Base-by-base conservation (phyloP, 768 basidiomycete genomes). In the Lentinula aciculospora region DNA sequence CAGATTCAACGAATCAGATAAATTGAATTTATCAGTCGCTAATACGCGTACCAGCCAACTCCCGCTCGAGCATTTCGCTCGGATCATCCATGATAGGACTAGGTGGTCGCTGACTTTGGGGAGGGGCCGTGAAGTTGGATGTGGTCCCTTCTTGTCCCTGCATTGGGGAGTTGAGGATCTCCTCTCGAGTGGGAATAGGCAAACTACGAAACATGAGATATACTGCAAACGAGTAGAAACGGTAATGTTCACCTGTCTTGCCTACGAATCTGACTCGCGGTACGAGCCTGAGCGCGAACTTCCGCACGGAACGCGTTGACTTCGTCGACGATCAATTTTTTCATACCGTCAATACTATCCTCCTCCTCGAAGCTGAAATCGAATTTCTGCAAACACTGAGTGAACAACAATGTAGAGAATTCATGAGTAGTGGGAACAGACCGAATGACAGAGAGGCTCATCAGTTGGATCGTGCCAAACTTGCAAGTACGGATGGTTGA, bases 381-480 rank as follows among this genome's bases (percentile, higher is more conserved):
- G 64, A 99, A 98, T 78, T 89, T 85, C 89, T 93, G 57, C 17
- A 27, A 4, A 53, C 32, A 19, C 13, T 15, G 21, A 51, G 13
- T 19, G 34, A 25, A 1, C 25, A n/a, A 12, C 51, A 59, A 40
- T 42, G 25, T 36, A 25, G 13, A 19, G 17, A 1, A 39, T 47
- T 27, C 9, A 13, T 4, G 13, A 32, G 2, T 15, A 17, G 56
- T 3, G 4, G 51, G 21, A 3, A 72, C 78, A 65, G 63, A 93
- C 94, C 49, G 81, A 71, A 36, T 91, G 85, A 70, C 94, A 97
- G 36, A 82, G 64, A 0, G 95, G 95, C 70, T 97, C 95, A 68
- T 98, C 95, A 9, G 90, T 85, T 19, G 94, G 94, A 70, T 98
- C 97, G 68, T 98, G 95, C 97, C 97, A 99, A 10, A 98, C 97